phyloP scores from a whole-genome alignment of 2,329 filamentous ascomycete genomes.

The Mycosphaerella arachidis region DNA sequence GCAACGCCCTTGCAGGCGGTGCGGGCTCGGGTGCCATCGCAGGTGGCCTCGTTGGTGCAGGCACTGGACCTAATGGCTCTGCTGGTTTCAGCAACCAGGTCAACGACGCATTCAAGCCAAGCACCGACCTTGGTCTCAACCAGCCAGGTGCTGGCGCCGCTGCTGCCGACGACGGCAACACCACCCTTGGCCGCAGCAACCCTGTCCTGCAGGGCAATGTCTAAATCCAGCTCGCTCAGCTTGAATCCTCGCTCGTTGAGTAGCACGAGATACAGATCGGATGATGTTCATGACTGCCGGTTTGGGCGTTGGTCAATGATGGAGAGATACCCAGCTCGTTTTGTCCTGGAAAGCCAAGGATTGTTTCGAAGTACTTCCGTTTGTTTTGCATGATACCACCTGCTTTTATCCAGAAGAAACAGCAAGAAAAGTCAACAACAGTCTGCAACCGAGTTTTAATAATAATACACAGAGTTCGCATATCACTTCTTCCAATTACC shows the following conservation, averaged over 20 bases:
- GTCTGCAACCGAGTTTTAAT: constrained; percentile 1
- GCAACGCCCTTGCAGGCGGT: neutral
- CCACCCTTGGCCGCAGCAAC: constrained; percentile 41
- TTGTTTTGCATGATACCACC: constrained; percentile 28
- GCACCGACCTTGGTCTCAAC: constrained; percentile 8
- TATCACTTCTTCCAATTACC: neutral
- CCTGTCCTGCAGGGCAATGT: constrained; percentile 40
- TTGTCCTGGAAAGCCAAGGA: constrained; percentile 16
- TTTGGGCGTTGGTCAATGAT: constrained; percentile 20
- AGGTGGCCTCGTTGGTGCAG: constrained; percentile 4
- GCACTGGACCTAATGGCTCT: constrained; percentile 18
- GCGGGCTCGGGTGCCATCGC: constrained; percentile 6
- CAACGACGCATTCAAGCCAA: constrained; percentile 21
- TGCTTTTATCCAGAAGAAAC: constrained; percentile 14
- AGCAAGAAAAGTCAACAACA: constrained; percentile 5
- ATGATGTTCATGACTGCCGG: constrained; percentile 17
- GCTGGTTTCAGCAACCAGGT: constrained; percentile 42
- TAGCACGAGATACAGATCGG: constrained; percentile 7
- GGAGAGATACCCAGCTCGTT: constrained; percentile 22
- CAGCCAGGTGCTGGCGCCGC: constrained; percentile 7
- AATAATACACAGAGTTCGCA: constrained; percentile 1
- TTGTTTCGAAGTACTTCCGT: constrained; percentile 8
- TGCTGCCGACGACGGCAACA: constrained; percentile 28
- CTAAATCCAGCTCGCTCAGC: constrained; percentile 19
- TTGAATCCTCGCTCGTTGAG: constrained; percentile 7